These are phyloP conservation scores for Picochlorum sp. DNA, from an alignment of 139 green algal species.

Conservation along the genomic window DNA sequence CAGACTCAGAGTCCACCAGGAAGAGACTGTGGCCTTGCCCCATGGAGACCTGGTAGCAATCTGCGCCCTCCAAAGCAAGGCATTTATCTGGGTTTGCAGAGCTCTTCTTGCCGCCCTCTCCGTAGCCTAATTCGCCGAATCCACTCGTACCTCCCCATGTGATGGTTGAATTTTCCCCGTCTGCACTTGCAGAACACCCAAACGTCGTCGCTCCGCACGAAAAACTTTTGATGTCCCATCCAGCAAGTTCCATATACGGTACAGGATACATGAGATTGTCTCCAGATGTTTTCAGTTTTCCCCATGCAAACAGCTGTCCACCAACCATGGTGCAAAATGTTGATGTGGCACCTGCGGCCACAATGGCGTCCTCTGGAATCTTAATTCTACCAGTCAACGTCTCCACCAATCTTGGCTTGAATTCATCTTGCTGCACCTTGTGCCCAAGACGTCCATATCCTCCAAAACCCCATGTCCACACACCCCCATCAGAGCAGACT, in stretches of 20 bases:
- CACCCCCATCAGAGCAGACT: conserved; percentile 31
- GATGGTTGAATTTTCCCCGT: conserved; percentile 57
- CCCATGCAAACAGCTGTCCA: conserved; percentile 82
- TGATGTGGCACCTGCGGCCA: conserved; percentile 43
- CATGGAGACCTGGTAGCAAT: conserved; percentile 52
- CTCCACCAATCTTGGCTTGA: conserved; percentile 61
- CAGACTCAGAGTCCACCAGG: conserved; percentile 47
- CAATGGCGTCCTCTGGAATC: conserved; percentile 13
- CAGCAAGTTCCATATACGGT: conserved; percentile 61
- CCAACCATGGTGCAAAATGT: conserved; percentile 64
- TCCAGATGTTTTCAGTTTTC: conserved; percentile 77
- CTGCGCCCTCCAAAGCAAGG: conserved; percentile 45
- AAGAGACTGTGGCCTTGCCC: conserved; percentile 75
- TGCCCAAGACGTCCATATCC: conserved; percentile 86
- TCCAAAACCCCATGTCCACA: conserved; percentile 46
- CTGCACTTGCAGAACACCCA: conserved; percentile 46
- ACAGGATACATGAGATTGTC: conserved; percentile 88
- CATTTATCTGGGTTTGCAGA: conserved; percentile 80
- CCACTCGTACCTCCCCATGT: conserved; percentile 68
- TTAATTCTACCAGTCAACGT: conserved; percentile 48
- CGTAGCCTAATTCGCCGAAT: conserved; percentile 87
- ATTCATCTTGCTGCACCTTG: conserved; percentile 78
- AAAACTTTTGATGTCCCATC: conserved; percentile 76
- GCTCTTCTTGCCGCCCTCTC: conserved; percentile 78
- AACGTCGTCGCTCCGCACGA: conserved; percentile 71